A percentile compares a stretch with the other conserved stretches of the same genome.
These are phyloP conservation scores for Dissophora ornata DNA, from an alignment of 192 early-diverging fungal genomes.

Conservation along the genomic window DNA sequence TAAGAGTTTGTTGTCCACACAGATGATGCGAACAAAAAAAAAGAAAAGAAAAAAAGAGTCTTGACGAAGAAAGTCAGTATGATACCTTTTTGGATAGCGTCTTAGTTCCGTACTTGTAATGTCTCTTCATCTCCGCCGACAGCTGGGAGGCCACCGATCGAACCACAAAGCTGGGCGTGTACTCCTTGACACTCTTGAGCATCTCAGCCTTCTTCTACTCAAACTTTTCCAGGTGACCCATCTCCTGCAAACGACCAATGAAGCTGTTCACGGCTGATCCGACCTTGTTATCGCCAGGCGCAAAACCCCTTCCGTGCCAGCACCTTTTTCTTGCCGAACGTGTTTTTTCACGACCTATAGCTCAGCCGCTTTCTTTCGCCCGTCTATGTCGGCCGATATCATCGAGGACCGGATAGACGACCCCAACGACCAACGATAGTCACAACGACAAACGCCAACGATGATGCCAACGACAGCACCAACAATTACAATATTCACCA, in stretches of 20 bases:
- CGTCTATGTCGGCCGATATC: conserved; percentile 4
- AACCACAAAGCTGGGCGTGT: conserved; percentile 8
- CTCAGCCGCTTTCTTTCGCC: conserved; percentile 19
- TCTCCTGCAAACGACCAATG: conserved; percentile 17
- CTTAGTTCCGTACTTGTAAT: conserved; percentile 5
- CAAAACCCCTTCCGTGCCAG: conserved; percentile 12
- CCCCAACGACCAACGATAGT: not conserved
- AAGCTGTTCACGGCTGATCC: conserved; percentile 16
- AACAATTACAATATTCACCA: not conserved
- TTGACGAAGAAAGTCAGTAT: too few species aligned
- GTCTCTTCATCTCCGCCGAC: conserved; percentile 13
- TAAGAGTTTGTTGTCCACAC: conserved; percentile 1
- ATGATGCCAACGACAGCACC: conserved; percentile 1
- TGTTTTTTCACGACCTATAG: conserved; percentile 21
- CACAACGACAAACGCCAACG: conserved; percentile 6
- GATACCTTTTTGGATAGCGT: not conserved
- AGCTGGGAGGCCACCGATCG: conserved; percentile 25
- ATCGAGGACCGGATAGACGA: not conserved
- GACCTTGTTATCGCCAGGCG: conserved; percentile 2
- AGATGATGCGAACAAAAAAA: too few species aligned
- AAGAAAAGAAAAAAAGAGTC: conserved; percentile 10
- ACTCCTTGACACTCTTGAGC: conserved; percentile 10
- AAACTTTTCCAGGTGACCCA: conserved; percentile 10
- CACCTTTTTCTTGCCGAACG: conserved; percentile 21
- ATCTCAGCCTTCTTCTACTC: not conserved